Conservation (phyloP, 2,329 filamentous ascomycete species). For the Penicillium capsulatum region DNA sequence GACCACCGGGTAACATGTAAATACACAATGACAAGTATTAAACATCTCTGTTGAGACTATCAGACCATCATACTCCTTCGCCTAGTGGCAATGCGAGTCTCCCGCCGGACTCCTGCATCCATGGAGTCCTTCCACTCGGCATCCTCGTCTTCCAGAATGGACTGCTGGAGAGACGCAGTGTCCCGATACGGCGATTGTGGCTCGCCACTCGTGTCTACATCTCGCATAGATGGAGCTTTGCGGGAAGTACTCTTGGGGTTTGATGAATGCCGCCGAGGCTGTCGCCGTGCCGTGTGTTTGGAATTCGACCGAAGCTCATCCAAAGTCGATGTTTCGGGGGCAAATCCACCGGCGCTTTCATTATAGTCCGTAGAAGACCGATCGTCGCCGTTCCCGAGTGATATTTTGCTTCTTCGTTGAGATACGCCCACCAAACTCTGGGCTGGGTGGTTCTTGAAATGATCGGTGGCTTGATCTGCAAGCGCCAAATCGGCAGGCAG, state of each 20-base stretch:
- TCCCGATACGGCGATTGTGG: neutral
- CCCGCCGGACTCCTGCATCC: slow-evolving; percentile 22
- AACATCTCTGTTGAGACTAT: slow-evolving; percentile 3
- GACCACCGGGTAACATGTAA: slow-evolving; percentile 15
- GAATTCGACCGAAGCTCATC: slow-evolving; percentile 6
- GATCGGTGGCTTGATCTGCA: slow-evolving; percentile 18
- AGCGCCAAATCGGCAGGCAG: slow-evolving; percentile 11
- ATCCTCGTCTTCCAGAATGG: slow-evolving; percentile 14
- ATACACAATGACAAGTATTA: slow-evolving; percentile 10
- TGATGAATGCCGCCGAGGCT: slow-evolving; percentile 34
- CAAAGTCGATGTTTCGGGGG: neutral
- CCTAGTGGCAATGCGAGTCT: slow-evolving; percentile 32
- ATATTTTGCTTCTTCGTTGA: slow-evolving; percentile 30
- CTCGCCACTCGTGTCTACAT: slow-evolving; percentile 2
- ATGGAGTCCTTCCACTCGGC: slow-evolving; percentile 4
- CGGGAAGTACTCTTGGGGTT: slow-evolving; percentile 21
- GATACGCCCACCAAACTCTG: slow-evolving; percentile 26
- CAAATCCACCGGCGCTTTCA: neutral
- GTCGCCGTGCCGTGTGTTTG: slow-evolving; percentile 12
- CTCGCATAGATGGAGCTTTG: slow-evolving; percentile 2
- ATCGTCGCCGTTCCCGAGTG: slow-evolving; percentile 14
- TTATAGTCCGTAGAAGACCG: no score
- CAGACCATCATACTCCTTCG: slow-evolving; percentile 42
- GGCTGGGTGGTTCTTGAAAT: slow-evolving; percentile 11
- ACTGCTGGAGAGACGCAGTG: slow-evolving; percentile 3